A percentile compares a stretch with the other conserved stretches of the same genome.
Conservation (phyloP, 805 yeast species). For the Candida vaughaniae region DNA sequence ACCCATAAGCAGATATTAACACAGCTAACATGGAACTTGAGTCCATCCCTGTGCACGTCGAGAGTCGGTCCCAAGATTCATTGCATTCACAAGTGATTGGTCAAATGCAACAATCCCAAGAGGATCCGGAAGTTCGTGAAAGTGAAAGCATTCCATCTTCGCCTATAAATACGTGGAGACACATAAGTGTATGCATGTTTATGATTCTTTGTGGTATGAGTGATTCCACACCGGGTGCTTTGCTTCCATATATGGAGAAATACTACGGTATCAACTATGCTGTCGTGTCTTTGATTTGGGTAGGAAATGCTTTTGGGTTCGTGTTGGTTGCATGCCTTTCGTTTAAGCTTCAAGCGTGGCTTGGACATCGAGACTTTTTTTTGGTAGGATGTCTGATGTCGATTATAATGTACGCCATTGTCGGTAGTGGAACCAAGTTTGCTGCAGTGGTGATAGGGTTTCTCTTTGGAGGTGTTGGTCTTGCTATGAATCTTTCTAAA, state of each 20-base stretch:
- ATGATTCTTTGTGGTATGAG: constrained; percentile 41
- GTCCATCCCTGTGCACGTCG: too few species aligned
- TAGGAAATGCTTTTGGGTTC: constrained; percentile 55
- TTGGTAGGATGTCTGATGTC: constrained; percentile 36
- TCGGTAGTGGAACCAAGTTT: constrained; percentile 48
- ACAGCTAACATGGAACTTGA: too few species aligned
- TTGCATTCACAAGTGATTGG: too few species aligned
- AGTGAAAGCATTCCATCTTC: constrained; percentile 42
- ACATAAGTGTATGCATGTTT: constrained; percentile 42
- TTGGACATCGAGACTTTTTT: constrained; percentile 42
- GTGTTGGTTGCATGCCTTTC: constrained; percentile 47
- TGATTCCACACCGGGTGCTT: constrained; percentile 64
- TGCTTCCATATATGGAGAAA: constrained; percentile 52
- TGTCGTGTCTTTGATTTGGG: constrained; percentile 56
- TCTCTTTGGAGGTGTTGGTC: constrained; percentile 57
- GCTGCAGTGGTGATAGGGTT: constrained; percentile 50
- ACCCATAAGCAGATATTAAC: too few species aligned
- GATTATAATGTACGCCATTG: constrained; percentile 43
- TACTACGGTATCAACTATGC: constrained; percentile 50
- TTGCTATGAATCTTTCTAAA: constrained; percentile 50
- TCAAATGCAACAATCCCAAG: too few species aligned
- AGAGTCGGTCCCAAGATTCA: too few species aligned
- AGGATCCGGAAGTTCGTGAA: neutral
- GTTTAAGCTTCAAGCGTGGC: constrained; percentile 38
- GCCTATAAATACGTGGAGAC: constrained; percentile 42